Evolutionary conservation across 1,139 yeast genomes (phyloP), one percentile per base, ranked within the genome.

Genomic region (Suhomyces yuchorum): DNA sequence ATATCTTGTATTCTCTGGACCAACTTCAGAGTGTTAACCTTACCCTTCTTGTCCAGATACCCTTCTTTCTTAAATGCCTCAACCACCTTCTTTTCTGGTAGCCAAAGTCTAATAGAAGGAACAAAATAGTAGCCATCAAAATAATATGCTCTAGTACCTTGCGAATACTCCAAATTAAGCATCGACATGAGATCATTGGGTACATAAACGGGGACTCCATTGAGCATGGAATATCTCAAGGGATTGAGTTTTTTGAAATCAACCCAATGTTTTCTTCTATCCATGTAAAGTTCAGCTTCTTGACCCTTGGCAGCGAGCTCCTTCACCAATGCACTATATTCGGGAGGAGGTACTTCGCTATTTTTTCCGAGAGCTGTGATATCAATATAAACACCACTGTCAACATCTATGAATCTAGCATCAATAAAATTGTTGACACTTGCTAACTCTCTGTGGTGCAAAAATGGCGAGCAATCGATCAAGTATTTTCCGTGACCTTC

Each of bases 181-280:
- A 66, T 61, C 2, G 67, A 54, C 65, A 66, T 61, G 35, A 68
- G 58, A 53, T 67, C 71, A 48, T 68, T 65, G 2, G 74, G 74
- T n/a, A 67, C 65, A 48, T 62, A 68, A 3, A 66, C 69, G 2
- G 74, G 73, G 12, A 68, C 73, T 0, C 73, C 72, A n/a, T 68
- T 63, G 43, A 69, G 54, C 70, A 65, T 57, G 3, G 73, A 63
- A 46, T 64, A 62, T 33, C 68, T 53, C 39, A 69, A 61, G 1
- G 73, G 73, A 44, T 54, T 63, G 37, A 69, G 59, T 44, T 66
- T 64, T 47, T 67, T 70, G 47, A 59, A 65, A 34, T 56, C 62
- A 19, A 63, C 54, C 73, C 73, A 69, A 53, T 69, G 74, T 54
- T 65, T 68, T 51, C 74, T 58, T 53, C 74, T 59, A 48, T 69